Percentiles rank a stretch among this genome's conserved stretches.
Evolutionary conservation across 2,329 filamentous ascomycete species (phyloP).

Genomic region (Colletotrichum lini): DNA sequence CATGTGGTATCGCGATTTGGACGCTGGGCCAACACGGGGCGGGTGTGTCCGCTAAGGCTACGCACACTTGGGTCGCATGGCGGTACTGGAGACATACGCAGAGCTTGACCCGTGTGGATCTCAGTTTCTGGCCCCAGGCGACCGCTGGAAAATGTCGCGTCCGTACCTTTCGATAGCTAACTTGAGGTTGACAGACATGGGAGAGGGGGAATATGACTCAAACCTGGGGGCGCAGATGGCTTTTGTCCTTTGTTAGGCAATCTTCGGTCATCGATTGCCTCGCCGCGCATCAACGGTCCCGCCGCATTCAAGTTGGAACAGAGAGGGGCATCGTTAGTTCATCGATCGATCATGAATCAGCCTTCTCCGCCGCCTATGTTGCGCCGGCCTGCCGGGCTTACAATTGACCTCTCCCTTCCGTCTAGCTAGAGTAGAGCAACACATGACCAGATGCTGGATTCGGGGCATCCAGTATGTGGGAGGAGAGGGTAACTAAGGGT

Average conservation of each 20-base stretch:
- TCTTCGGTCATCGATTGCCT: background rate
- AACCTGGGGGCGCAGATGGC: background rate
- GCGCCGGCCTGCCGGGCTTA: background rate
- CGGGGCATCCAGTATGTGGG: background rate
- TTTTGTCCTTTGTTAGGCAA: background rate
- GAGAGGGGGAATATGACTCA: background rate
- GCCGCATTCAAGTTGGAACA: background rate
- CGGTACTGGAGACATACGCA: too few relatives aligned
- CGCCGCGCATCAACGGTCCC: background rate
- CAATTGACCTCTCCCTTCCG: background rate
- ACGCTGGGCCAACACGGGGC: background rate
- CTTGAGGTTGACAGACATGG: background rate
- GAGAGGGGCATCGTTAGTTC: background rate
- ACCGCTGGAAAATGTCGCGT: too few relatives aligned
- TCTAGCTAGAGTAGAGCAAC: background rate
- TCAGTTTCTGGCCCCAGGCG: too few relatives aligned
- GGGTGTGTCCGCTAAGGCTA: background rate
- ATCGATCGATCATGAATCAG: background rate
- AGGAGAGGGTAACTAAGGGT: too few relatives aligned
- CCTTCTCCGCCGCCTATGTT: background rate
- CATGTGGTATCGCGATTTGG: background rate
- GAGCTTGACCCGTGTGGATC: too few relatives aligned
- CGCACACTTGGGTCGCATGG: too few relatives aligned
- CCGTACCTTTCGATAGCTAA: background rate
- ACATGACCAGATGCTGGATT: too few relatives aligned